These are phyloP conservation scores for Verticillium isaacii DNA, from an alignment of 2,329 filamentous ascomycete species.

Conservation along the genomic window DNA sequence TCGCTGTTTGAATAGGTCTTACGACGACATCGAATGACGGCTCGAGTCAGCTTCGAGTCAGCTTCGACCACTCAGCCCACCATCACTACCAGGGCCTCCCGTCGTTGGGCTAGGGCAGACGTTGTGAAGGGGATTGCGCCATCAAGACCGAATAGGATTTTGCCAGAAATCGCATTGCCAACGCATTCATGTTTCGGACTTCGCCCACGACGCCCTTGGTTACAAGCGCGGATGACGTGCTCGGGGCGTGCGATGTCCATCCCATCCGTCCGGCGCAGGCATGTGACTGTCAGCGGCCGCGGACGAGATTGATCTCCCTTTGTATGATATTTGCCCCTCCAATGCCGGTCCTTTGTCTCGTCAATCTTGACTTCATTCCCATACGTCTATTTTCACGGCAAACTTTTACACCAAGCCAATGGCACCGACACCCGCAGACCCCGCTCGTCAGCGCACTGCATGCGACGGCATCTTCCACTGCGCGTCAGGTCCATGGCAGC, in stretches of 20 bases:
- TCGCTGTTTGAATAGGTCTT: no score
- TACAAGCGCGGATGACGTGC: neutral
- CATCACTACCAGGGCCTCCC: no score
- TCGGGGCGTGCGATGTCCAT: neutral
- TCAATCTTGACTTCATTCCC: neutral
- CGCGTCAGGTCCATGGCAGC: neutral
- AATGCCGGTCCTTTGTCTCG: neutral
- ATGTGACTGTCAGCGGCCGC: neutral
- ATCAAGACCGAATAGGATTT: neutral
- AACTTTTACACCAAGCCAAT: neutral
- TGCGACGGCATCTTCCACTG: neutral
- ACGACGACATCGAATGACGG: no score
- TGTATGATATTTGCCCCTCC: neutral
- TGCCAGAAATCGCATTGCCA: neutral
- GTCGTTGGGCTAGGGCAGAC: neutral
- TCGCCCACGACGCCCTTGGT: neutral
- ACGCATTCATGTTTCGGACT: neutral
- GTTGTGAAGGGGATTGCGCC: neutral
- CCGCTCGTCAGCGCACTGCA: neutral
- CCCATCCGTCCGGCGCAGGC: neutral
- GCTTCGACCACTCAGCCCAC: no score
- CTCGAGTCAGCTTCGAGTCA: no score
- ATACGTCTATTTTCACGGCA: neutral
- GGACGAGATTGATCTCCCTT: neutral
- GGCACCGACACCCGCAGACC: neutral